Conservation (phyloP, 2,329 filamentous ascomycete genomes). For the Neonectria neomacrospora region DNA sequence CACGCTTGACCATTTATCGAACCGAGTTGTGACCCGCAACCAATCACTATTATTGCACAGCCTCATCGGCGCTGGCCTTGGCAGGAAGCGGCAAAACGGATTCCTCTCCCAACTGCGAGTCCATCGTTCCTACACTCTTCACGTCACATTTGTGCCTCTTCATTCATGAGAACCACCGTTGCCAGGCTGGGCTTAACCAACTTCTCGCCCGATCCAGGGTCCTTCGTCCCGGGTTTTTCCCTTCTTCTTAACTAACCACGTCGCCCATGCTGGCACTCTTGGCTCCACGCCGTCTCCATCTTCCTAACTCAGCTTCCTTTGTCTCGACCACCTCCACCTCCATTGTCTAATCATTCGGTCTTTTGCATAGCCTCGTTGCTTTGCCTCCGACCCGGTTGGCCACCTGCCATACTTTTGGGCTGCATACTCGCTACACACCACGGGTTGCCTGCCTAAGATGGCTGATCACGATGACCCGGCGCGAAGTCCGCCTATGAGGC, state of each 20-base stretch:
- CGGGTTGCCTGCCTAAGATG: conserved; percentile 35
- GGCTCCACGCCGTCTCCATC: conserved; percentile 38
- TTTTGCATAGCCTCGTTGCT: conserved; percentile 39
- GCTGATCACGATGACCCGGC: conserved; percentile 35
- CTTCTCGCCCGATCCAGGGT: conserved; percentile 21
- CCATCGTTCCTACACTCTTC: conserved; percentile 2
- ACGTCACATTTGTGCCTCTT: conserved; percentile 11
- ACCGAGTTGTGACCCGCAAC: conserved; percentile 3
- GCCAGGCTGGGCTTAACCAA: conserved; percentile 4
- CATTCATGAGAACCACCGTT: conserved; percentile 13
- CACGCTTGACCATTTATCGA: conserved; percentile 2
- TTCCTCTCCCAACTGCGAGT: neutral
- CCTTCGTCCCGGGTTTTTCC: conserved; percentile 23
- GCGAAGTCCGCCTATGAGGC: conserved; percentile 39
- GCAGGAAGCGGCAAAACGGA: conserved; percentile 10
- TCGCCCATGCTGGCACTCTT: conserved; percentile 32
- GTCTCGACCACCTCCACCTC: conserved; percentile 29
- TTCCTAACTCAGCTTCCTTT: conserved; percentile 34
- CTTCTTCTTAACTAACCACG: conserved; percentile 26
- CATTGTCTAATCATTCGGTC: conserved; percentile 27
- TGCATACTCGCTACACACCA: conserved; percentile 18
- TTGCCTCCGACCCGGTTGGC: conserved; percentile 11
- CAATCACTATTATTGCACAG: conserved; percentile 17
- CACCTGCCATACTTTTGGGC: conserved; percentile 18
- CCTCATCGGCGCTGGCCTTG: conserved; percentile 10